Evolutionary conservation across 1,139 yeast genomes (phyloP).

Genomic region (Debaryomyces nepalensis): DNA sequence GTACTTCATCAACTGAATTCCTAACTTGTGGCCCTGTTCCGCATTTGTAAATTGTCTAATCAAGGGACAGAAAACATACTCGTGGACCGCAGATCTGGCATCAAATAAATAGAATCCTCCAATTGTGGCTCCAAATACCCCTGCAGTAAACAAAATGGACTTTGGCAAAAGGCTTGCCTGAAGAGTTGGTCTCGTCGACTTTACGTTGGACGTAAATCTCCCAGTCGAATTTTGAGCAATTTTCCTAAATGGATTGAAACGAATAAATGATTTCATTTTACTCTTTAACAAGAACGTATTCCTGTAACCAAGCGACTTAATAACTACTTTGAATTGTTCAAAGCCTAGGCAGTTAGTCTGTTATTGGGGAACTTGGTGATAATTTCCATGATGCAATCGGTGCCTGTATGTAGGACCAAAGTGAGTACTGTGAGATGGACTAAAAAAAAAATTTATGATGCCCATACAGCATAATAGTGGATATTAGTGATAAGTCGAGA

Average conservation of each 20-base stretch:
- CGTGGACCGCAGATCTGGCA: slow-evolving; percentile 82
- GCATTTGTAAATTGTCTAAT: slow-evolving; percentile 76
- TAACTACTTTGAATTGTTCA: neutral
- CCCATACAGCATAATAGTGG: neutral
- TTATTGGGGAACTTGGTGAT: slow-evolving; percentile 4
- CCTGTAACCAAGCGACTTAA: neutral
- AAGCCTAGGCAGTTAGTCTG: neutral
- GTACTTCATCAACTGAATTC: slow-evolving; percentile 68
- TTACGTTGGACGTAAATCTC: slow-evolving; percentile 6
- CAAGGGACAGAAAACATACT: slow-evolving; percentile 77
- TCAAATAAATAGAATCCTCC: slow-evolving; percentile 57
- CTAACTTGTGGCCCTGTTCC: slow-evolving; percentile 81
- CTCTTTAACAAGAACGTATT: neutral
- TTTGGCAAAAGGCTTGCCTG: slow-evolving; percentile 36
- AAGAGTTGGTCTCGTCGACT: slow-evolving; percentile 14
- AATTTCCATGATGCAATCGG: slow-evolving; percentile 1
- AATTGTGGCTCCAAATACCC: slow-evolving; percentile 31
- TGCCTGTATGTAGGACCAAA: slow-evolving; percentile 5
- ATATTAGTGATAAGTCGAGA: neutral
- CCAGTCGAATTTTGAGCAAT: neutral
- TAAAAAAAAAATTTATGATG: slow-evolving; percentile 13
- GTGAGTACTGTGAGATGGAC: slow-evolving; percentile 5
- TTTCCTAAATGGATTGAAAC: slow-evolving; percentile 7
- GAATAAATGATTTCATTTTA: slow-evolving; percentile 8
- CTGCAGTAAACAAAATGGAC: slow-evolving; percentile 29